Percentiles rank a stretch among this genome's conserved stretches.
These are phyloP conservation scores for Parsonsia alboflavescens DNA, from an alignment of 257 asterid species.

Conservation along the genomic window DNA sequence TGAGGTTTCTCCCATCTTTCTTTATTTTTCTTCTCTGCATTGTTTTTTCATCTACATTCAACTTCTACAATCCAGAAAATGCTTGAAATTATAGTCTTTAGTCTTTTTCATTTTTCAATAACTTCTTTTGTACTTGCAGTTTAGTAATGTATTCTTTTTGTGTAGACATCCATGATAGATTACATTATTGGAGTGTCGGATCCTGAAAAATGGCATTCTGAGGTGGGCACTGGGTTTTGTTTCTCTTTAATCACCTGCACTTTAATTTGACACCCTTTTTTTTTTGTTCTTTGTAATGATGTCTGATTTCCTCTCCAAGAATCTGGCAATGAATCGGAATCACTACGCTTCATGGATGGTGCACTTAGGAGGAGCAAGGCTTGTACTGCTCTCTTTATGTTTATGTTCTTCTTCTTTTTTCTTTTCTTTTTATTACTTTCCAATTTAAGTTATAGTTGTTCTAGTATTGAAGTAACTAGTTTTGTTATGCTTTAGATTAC, in stretches of 20 bases:
- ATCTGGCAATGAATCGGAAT: constrained; percentile 57
- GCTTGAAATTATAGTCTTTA: neutral
- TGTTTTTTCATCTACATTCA: neutral
- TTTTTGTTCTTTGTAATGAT: neutral
- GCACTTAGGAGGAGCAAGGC: constrained; percentile 72
- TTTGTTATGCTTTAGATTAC: constrained; percentile 40
- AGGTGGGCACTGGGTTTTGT: constrained; percentile 42
- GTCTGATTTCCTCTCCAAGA: constrained; percentile 40
- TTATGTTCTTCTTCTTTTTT: neutral
- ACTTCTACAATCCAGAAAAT: neutral
- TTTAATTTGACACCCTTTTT: neutral
- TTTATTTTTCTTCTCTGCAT: neutral
- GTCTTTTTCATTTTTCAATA: neutral
- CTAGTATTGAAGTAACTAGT: neutral
- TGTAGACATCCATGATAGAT: constrained; percentile 76
- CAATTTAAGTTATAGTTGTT: constrained; percentile 2
- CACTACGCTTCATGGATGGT: constrained; percentile 85
- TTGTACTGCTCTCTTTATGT: constrained; percentile 42
- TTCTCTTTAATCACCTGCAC: neutral
- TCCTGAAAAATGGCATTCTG: constrained; percentile 80
- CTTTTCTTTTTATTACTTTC: constrained; percentile 4
- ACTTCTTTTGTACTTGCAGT: neutral
- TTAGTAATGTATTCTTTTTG: neutral
- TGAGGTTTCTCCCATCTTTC: constrained; percentile 36
- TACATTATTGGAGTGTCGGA: constrained; percentile 80